Base-by-base conservation (phyloP, 371 early-diverging fungal species). In the Haplosporangium sp. region DNA sequence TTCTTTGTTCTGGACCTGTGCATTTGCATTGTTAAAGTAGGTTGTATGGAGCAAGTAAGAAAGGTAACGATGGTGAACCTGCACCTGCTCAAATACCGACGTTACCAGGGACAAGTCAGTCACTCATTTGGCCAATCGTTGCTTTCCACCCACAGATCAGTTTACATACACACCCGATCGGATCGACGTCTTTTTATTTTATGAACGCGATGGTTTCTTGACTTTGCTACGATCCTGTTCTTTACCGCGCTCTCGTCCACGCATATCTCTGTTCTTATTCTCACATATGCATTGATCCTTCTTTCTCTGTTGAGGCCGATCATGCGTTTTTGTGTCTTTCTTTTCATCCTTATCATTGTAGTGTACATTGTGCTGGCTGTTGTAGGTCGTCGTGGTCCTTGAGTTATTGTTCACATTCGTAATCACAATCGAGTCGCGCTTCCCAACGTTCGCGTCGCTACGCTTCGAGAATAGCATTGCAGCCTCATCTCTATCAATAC, bases 1-100 rank as follows among this genome's bases (percentile, higher is more conserved):
- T 51, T 36, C 45, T 38, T 6, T 36, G 85, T 3, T 87, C 93
- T 21, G 12, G 52, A 16, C 45, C 45, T 53, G 42, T 18, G 46
- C 67, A 67, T 67, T 47, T 45, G 55, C 42, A 38, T 16, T 18
- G 29, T 18, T 5, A n/a, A n/a, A 16, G 47, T 11, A 38, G 40
- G 40, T 40, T 18, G 18, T 12, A 40, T 18, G 42, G 6, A 47
- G n/a, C 40, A 23, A 13, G 20, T 13, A 14, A 23, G 18, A 23
- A 29, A n/a, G 37, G 16, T 43, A 45, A 29, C 2, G 50, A 48
- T 48, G 59, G 38, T 2, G 29, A n/a, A 58, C 29, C 55, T 29
- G 14, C 56, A 47, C 21, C 38, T 46, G 7, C 45, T 58, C 45
- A 16, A 11, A 16, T 45, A 45, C 13, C 45, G 16, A 45, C 45